Conservation (phyloP, 495 filamentous ascomycete genomes). For the Penicillium silybi region DNA sequence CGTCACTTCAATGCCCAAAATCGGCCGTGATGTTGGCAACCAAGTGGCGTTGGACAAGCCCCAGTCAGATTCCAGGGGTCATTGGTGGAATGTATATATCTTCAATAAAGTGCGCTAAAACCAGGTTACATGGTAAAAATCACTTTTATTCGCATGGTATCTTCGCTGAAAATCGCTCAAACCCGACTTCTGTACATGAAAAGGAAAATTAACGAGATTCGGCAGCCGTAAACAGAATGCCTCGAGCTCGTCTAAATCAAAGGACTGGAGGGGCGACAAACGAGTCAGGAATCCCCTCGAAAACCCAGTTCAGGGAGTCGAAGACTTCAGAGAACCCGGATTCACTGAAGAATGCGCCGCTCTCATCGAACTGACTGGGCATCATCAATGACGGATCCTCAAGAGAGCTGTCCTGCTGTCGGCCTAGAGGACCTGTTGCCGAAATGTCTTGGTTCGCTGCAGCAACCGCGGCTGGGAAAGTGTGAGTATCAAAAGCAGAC, state of each 20-base stretch:
- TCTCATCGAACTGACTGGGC: conserved; percentile 39
- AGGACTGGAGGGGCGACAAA: conserved; percentile 41
- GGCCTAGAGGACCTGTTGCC: conserved; percentile 21
- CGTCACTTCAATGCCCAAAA: too few species aligned
- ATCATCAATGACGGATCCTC: conserved; percentile 35
- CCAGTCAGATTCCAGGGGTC: too few species aligned
- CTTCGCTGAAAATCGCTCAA: conserved; percentile 13
- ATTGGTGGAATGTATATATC: too few species aligned
- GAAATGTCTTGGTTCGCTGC: conserved; percentile 30
- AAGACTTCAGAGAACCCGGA: conserved; percentile 47
- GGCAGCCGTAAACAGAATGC: background rate
- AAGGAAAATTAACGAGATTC: background rate
- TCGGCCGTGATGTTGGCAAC: background rate
- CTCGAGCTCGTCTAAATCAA: conserved; percentile 8
- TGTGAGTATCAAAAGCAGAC: conserved; percentile 7
- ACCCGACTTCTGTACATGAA: conserved; percentile 12
- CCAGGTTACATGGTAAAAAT: background rate
- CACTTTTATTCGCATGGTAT: conserved; percentile 27
- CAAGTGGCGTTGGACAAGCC: background rate
- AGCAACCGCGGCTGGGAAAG: conserved; percentile 17
- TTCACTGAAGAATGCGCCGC: conserved; percentile 41
- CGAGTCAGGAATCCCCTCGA: conserved; percentile 44
- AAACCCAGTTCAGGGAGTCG: conserved; percentile 48
- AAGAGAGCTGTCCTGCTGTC: conserved; percentile 31
- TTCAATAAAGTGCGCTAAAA: background rate